Percentiles rank a stretch among this genome's conserved stretches.
These are phyloP conservation scores for Mycena crocata DNA, from an alignment of 768 basidiomycete species.

Conservation along the genomic window DNA sequence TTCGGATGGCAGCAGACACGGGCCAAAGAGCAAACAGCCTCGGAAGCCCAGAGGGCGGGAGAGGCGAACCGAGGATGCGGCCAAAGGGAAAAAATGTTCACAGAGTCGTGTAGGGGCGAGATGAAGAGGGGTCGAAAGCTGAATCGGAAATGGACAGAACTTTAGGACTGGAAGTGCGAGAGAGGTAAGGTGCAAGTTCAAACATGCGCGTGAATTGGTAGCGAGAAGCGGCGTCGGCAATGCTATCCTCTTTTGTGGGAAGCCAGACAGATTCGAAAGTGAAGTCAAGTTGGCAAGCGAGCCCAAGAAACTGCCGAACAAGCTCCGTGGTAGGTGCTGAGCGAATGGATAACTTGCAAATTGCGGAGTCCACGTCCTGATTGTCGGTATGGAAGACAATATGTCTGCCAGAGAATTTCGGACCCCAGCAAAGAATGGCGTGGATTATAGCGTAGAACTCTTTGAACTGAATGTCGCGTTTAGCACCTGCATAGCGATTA, in stretches of 20 bases:
- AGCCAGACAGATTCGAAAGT: background rate
- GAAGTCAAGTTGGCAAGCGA: background rate
- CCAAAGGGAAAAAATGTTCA: background rate
- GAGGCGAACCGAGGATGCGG: slow-evolving; percentile 17
- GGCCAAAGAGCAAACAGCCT: slow-evolving; percentile 4
- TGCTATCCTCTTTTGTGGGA: background rate
- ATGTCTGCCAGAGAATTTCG: background rate
- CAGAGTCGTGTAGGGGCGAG: background rate
- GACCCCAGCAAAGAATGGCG: background rate
- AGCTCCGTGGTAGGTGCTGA: slow-evolving; percentile 5
- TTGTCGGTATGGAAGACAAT: background rate
- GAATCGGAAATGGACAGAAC: background rate
- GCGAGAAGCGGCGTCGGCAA: slow-evolving; percentile 7
- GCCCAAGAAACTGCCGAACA: background rate
- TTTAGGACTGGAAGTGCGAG: background rate
- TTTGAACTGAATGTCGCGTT: background rate
- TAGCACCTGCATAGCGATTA: background rate
- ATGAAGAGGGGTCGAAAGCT: background rate
- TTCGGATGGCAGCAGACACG: slow-evolving; percentile 10
- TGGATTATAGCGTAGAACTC: background rate
- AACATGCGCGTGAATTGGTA: slow-evolving; percentile 1
- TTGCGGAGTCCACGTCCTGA: background rate
- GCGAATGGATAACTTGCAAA: background rate
- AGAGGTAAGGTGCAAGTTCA: background rate
- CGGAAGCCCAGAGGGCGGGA: slow-evolving; percentile 5